These are phyloP conservation scores for Leccinum fuscescens DNA, from an alignment of 1,284 basidiomycete species.

Conservation along the genomic window DNA sequence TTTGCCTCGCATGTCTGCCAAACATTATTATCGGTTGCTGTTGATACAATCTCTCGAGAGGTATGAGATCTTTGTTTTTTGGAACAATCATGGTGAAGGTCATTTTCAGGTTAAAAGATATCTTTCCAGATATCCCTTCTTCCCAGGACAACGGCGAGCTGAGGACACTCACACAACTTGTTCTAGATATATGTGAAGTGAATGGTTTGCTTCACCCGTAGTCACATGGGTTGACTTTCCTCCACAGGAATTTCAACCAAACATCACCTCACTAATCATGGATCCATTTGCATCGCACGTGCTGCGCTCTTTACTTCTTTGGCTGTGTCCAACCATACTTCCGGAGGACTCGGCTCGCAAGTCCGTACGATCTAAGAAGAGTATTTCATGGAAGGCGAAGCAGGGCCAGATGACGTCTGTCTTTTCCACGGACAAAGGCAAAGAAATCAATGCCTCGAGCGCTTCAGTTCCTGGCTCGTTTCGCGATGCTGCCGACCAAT, in stretches of 20 bases:
- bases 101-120: slow-evolving; percentile 54
- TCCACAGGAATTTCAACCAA: slow-evolving; percentile 65
- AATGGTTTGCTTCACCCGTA: slow-evolving; percentile 20
- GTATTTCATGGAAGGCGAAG: slow-evolving; percentile 69
- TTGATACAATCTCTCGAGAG: slow-evolving; percentile 80
- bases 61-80: slow-evolving; percentile 37
- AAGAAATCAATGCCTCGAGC: slow-evolving; percentile 33
- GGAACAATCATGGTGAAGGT: not conserved
- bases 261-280: slow-evolving; percentile 64
- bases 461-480: slow-evolving; percentile 53
- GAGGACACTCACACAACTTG: slow-evolving; percentile 67
- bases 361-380: slow-evolving; percentile 71
- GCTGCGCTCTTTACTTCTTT: slow-evolving; percentile 71
- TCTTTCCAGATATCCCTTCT: slow-evolving; percentile 53
- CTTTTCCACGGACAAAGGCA: slow-evolving; percentile 49
- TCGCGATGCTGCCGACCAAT: slow-evolving; percentile 43
- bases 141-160: slow-evolving; percentile 62
- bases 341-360: slow-evolving; percentile 36
- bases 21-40: slow-evolving; percentile 74
- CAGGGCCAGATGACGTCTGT: slow-evolving; percentile 76
- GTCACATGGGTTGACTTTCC: slow-evolving; percentile 6
- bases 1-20: slow-evolving; percentile 94
- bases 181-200: slow-evolving; percentile 67
- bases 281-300: slow-evolving; percentile 89
- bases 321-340: slow-evolving; percentile 63